Percentiles rank a stretch among this genome's conserved stretches.
Evolutionary conservation across 257 asterid species (phyloP).

Genomic region (Avicennia marina): DNA sequence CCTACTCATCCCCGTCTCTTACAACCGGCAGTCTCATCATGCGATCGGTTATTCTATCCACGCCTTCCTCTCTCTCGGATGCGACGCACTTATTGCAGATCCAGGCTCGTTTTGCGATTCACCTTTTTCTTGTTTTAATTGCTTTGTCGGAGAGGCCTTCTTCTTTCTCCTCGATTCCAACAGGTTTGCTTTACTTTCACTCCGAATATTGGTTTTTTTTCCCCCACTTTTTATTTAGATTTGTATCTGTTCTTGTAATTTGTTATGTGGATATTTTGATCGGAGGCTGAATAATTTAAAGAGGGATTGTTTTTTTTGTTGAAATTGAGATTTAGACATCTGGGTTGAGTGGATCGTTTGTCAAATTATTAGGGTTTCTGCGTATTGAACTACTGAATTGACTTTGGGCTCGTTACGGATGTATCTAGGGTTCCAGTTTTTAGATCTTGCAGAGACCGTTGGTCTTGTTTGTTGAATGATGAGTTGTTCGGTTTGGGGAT

Average conservation of each 20-base stretch:
- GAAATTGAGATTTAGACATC: constrained; percentile 9
- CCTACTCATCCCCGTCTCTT: too few relatives aligned
- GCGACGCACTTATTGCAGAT: constrained; percentile 19
- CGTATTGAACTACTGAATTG: neutral
- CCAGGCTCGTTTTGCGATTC: constrained; percentile 4
- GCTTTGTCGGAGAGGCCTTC: too few relatives aligned
- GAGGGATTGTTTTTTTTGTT: neutral
- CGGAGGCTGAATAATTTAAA: constrained; percentile 12
- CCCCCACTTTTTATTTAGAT: neutral
- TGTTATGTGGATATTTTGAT: neutral
- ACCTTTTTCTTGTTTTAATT: neutral
- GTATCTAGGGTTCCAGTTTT: neutral
- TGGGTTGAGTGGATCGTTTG: too few relatives aligned
- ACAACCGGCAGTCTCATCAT: constrained; percentile 28
- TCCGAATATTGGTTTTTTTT: too few relatives aligned
- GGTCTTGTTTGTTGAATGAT: neutral
- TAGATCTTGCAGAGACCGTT: neutral
- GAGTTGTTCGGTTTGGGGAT: neutral
- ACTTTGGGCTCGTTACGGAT: neutral
- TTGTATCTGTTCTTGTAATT: neutral
- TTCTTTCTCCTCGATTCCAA: neutral
- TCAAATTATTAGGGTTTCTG: neutral
- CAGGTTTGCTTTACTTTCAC: constrained; percentile 31
- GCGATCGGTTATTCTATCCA: constrained; percentile 9
- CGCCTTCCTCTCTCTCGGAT: constrained; percentile 14